phyloP scores from a whole-genome alignment of 306 rosid species.

The Dalbergia cultrata region DNA sequence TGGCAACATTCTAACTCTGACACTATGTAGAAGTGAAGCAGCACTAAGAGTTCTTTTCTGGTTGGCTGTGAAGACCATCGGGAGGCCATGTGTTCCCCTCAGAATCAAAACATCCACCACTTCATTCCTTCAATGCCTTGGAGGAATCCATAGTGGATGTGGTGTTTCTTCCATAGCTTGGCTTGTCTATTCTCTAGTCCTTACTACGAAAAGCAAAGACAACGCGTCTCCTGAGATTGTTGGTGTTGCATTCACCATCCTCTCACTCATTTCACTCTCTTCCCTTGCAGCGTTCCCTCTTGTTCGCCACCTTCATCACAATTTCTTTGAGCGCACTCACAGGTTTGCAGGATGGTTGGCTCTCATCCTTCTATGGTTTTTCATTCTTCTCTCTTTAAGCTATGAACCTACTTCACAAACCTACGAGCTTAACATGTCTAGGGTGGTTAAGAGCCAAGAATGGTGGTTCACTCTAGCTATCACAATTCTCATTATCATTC shows the following conservation, averaged over 20 bases:
- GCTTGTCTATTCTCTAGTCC: slow-evolving; percentile 64
- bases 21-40: slow-evolving; percentile 70
- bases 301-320: slow-evolving; percentile 77
- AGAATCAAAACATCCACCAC: slow-evolving; percentile 61
- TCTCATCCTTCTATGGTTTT: slow-evolving; percentile 64
- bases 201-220: slow-evolving; percentile 49
- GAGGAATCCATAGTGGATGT: slow-evolving; percentile 83
- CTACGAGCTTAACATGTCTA: slow-evolving; percentile 38
- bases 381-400: slow-evolving; percentile 51
- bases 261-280: slow-evolving; percentile 64
- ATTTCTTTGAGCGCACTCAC: slow-evolving; percentile 69
- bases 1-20: slow-evolving; percentile 66
- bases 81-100: slow-evolving; percentile 62
- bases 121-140: slow-evolving; percentile 76
- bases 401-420: slow-evolving; percentile 55
- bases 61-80: slow-evolving; percentile 58
- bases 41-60: slow-evolving; percentile 59
- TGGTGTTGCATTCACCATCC: slow-evolving; percentile 57
- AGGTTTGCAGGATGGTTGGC: slow-evolving; percentile 76
- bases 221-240: slow-evolving; percentile 59
- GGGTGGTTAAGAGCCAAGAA: slow-evolving; percentile 54
- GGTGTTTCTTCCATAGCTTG: slow-evolving; percentile 79
- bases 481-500: slow-evolving; percentile 59
- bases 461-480: slow-evolving; percentile 65
- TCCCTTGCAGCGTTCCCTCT: slow-evolving; percentile 77